A percentile compares a stretch with the other conserved stretches of the same genome.
phyloP scores from a whole-genome alignment of 345 rosid species.

The Citrus sp. region DNA sequence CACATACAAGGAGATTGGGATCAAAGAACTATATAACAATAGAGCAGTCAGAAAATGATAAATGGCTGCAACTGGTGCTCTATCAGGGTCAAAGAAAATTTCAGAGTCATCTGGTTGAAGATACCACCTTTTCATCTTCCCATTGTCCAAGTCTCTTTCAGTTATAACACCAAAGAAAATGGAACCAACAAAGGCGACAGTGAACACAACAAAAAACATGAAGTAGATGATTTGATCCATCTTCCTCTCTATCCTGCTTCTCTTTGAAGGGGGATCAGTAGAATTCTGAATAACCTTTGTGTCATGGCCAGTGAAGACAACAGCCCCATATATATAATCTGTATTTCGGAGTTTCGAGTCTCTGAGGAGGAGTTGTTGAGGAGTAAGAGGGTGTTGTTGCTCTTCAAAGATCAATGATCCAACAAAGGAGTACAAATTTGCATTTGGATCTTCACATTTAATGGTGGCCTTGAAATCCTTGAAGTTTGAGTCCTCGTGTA shows the following conservation, averaged over 20 bases:
- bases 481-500: constrained; percentile 59
- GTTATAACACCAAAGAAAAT: constrained; percentile 65
- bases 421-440: constrained; percentile 75
- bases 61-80: constrained; percentile 41
- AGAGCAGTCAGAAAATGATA: constrained; percentile 70
- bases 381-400: constrained; percentile 59
- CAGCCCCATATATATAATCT: constrained; percentile 71
- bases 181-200: constrained; percentile 66
- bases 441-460: constrained; percentile 92
- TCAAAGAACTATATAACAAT: constrained; percentile 64
- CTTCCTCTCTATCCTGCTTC: constrained; percentile 79
- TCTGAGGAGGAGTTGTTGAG: constrained; percentile 83
- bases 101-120: constrained; percentile 58
- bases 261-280: constrained; percentile 81
- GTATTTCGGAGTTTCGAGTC: constrained; percentile 88
- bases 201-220: constrained; percentile 49
- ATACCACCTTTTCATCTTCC: constrained; percentile 83
- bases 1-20: constrained; percentile 89
- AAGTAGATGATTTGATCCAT: constrained; percentile 79
- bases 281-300: constrained; percentile 91
- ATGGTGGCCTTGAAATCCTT: constrained; percentile 57
- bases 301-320: constrained; percentile 85
- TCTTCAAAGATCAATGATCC: constrained; percentile 68
- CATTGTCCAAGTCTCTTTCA: constrained; percentile 50
- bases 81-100: constrained; percentile 57